Evolutionary conservation across 2,329 filamentous ascomycete species (phyloP).

Genomic region (Coniosporium tulheliwenetii): DNA sequence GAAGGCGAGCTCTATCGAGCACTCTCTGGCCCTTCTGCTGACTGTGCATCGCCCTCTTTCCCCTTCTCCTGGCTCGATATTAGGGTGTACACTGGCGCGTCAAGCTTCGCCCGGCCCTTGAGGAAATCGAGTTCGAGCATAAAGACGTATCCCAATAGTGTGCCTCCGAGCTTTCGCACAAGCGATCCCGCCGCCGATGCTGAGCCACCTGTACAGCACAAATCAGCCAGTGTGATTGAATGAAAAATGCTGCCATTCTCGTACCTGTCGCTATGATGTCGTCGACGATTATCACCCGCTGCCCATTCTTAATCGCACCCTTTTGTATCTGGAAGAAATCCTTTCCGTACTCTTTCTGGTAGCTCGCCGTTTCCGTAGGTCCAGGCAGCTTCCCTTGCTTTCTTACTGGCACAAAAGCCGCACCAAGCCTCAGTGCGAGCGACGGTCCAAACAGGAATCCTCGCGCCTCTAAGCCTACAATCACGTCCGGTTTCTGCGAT

Average conservation of each 20-base stretch:
- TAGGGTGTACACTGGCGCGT: slow-evolving; percentile 68
- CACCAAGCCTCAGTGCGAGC: slow-evolving; percentile 67
- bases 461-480: slow-evolving; percentile 84
- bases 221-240: slow-evolving; percentile 4
- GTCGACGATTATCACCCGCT: slow-evolving; percentile 86
- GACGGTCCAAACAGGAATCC: slow-evolving; percentile 92
- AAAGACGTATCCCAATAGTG: slow-evolving; percentile 82
- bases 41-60: not conserved
- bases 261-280: slow-evolving; percentile 97
- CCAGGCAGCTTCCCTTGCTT: slow-evolving; percentile 95
- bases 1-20: slow-evolving; percentile 3
- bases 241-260: slow-evolving; percentile 15
- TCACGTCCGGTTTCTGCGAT: slow-evolving; percentile 59
- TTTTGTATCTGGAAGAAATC: slow-evolving; percentile 95
- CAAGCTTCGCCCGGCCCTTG: slow-evolving; percentile 79
- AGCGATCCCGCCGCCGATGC: slow-evolving; percentile 77
- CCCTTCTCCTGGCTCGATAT: slow-evolving; percentile 46
- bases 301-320: slow-evolving; percentile 67
- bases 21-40: not conserved
- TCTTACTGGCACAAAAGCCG: slow-evolving; percentile 80
- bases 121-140: slow-evolving; percentile 91
- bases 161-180: slow-evolving; percentile 70
- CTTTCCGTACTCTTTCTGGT: slow-evolving; percentile 89
- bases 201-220: slow-evolving; percentile 54
- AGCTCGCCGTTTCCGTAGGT: slow-evolving; percentile 68